Evolutionary conservation across 305 asterid species (phyloP).

Genomic region (Rubia balearica): DNA sequence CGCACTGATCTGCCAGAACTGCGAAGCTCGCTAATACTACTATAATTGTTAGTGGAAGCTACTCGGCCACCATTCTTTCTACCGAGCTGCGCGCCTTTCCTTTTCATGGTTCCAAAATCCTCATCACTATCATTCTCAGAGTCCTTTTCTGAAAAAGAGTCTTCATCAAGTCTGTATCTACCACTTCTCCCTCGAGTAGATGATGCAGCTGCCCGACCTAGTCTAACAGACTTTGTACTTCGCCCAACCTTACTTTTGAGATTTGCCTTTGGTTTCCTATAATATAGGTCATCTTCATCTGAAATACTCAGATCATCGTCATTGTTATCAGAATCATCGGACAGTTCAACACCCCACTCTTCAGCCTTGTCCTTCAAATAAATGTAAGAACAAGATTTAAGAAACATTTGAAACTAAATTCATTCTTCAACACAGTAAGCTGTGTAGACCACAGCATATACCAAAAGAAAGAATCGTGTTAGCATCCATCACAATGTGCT

Average conservation of each 20-base stretch:
- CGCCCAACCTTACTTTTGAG: constrained; percentile 51
- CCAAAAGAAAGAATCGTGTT: neutral
- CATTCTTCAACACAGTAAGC: neutral
- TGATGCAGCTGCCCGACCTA: constrained; percentile 36
- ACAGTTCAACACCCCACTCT: constrained; percentile 90
- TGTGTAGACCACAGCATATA: neutral
- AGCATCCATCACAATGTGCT: too few species aligned
- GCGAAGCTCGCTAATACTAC: constrained; percentile 60
- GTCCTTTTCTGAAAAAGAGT: constrained; percentile 69
- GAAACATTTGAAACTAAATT: constrained; percentile 2
- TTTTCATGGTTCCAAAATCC: constrained; percentile 47
- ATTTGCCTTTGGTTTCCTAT: constrained; percentile 49
- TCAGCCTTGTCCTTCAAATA: constrained; percentile 57
- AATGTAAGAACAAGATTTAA: constrained; percentile 17
- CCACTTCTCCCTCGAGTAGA: constrained; percentile 58
- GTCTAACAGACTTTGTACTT: constrained; percentile 53
- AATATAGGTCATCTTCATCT: constrained; percentile 62
- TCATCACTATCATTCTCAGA: constrained; percentile 67
- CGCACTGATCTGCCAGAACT: constrained; percentile 86
- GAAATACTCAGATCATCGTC: constrained; percentile 63
- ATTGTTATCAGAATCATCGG: constrained; percentile 66
- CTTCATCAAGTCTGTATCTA: constrained; percentile 54
- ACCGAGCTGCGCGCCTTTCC: constrained; percentile 48
- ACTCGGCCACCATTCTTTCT: constrained; percentile 57
- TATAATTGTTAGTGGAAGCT: constrained; percentile 33